Evolutionary conservation across 345 rosid genomes (phyloP).

Genomic region (Viola odorata): DNA sequence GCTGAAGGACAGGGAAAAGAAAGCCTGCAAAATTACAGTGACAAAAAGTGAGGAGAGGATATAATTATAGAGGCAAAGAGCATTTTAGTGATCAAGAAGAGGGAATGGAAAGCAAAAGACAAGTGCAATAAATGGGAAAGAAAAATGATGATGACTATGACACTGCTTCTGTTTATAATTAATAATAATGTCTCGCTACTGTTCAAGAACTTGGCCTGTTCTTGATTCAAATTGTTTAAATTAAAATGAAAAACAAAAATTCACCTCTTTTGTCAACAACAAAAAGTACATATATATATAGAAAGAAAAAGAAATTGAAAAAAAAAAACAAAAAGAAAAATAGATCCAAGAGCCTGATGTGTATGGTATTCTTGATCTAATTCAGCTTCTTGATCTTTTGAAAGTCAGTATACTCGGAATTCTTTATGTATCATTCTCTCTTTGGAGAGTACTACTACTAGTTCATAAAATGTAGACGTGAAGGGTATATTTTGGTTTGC

Average conservation of each 20-base stretch:
- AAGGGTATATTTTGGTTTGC: too few species aligned
- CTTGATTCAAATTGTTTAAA: too few species aligned
- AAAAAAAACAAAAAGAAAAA: background rate
- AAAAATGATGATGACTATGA: slow-evolving; percentile 16
- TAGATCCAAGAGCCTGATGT: too few species aligned
- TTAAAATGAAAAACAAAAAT: background rate
- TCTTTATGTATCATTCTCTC: too few species aligned
- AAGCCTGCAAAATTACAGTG: slow-evolving; percentile 29
- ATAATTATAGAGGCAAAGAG: slow-evolving; percentile 29
- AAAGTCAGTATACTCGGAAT: too few species aligned
- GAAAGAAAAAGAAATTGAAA: too few species aligned
- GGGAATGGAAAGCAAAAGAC: slow-evolving; percentile 32
- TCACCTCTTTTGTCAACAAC: background rate
- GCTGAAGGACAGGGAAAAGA: slow-evolving; percentile 22
- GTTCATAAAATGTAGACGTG: too few species aligned
- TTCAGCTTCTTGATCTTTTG: too few species aligned
- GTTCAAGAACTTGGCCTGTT: slow-evolving; percentile 10
- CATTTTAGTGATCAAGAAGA: slow-evolving; percentile 21
- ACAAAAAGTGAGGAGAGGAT: slow-evolving; percentile 11
- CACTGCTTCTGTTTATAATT: slow-evolving; percentile 21
- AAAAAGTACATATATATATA: too few species aligned
- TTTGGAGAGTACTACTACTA: too few species aligned
- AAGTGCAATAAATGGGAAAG: slow-evolving; percentile 31
- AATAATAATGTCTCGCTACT: slow-evolving; percentile 14
- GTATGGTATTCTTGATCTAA: too few species aligned